A percentile compares a stretch with the other conserved stretches of the same genome.
These are phyloP conservation scores for Cryphonectria naterciae DNA, from an alignment of 2,329 filamentous ascomycete species.

Conservation along the genomic window DNA sequence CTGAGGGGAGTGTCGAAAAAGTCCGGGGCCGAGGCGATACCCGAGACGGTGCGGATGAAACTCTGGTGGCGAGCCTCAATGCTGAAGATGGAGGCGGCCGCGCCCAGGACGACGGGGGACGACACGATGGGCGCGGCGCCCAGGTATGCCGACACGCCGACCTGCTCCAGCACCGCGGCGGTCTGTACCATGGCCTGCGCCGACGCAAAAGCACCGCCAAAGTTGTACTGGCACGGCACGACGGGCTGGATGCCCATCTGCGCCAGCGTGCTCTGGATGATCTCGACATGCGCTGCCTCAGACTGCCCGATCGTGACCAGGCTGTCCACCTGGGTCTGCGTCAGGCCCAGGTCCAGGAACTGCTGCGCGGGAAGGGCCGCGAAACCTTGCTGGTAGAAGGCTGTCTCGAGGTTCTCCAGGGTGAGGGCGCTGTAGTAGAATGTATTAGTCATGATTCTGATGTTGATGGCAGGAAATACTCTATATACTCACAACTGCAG, in stretches of 20 bases:
- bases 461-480: not conserved
- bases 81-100: conserved; percentile 72
- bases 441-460: conserved; percentile 22
- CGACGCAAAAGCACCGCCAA: conserved; percentile 61
- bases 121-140: conserved; percentile 70
- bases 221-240: conserved; percentile 72
- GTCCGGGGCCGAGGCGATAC: conserved; percentile 64
- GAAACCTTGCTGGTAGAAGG: conserved; percentile 75
- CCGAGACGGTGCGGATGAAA: conserved; percentile 66
- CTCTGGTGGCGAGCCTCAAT: conserved; percentile 76
- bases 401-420: conserved; percentile 73
- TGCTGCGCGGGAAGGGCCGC: conserved; percentile 66
- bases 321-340: conserved; percentile 57
- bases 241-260: conserved; percentile 68
- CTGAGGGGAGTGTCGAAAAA: conserved; percentile 73
- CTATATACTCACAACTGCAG: conserved; percentile 58
- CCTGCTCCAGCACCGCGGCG: conserved; percentile 71
- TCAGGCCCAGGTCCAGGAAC: conserved; percentile 66
- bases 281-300: conserved; percentile 65
- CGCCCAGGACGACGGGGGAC: conserved; percentile 62
- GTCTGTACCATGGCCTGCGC: conserved; percentile 70
- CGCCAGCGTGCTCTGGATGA: conserved; percentile 63
- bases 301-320: conserved; percentile 65
- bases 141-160: conserved; percentile 75
- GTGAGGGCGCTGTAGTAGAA: conserved; percentile 62